Percentiles rank a stretch among this genome's conserved stretches.
phyloP scores from a whole-genome alignment of 2,329 filamentous ascomycete genomes.

The Shiraia bambusicola region DNA sequence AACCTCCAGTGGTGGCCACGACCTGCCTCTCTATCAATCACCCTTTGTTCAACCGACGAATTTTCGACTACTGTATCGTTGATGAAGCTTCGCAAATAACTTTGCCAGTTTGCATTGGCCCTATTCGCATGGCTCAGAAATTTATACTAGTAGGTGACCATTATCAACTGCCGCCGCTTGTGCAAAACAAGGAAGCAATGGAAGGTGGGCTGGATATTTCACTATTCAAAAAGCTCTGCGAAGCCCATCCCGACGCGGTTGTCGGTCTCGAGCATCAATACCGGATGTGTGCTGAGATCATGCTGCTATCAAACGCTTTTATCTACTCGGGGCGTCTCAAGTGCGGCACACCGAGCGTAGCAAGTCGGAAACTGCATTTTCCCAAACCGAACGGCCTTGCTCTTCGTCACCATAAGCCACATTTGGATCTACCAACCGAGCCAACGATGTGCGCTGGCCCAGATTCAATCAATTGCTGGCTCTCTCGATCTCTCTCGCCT shows the following conservation, averaged over 20 bases:
- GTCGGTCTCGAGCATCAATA: constrained; percentile 95
- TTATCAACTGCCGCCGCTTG: constrained; percentile 90
- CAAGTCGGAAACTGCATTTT: constrained; percentile 66
- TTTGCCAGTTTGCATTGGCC: constrained; percentile 87
- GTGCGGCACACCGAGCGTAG: constrained; percentile 79
- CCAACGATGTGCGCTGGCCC: constrained; percentile 54
- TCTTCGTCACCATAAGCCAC: constrained; percentile 33
- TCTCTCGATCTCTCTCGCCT: constrained; percentile 70
- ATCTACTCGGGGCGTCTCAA: constrained; percentile 91
- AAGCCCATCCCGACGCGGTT: constrained; percentile 81
- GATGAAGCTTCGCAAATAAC: constrained; percentile 98
- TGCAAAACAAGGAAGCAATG: constrained; percentile 86
- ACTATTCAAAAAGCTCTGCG: constrained; percentile 90
- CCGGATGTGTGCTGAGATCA: constrained; percentile 96
- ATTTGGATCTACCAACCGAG: constrained; percentile 11
- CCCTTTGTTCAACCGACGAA: constrained; percentile 79
- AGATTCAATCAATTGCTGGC: constrained; percentile 64
- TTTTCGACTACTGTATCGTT: constrained; percentile 97
- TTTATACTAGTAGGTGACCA: constrained; percentile 97
- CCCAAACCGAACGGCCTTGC: constrained; percentile 50
- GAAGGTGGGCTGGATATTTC: constrained; percentile 87
- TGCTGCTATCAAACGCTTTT: constrained; percentile 87
- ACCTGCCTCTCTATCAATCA: constrained; percentile 94
- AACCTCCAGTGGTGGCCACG: constrained; percentile 86
- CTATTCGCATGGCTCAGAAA: constrained; percentile 86